Evolutionary conservation across 768 basidiomycete species (phyloP), one percentile per base, ranked within the genome.

Genomic region (Podaxis pistillaris): DNA sequence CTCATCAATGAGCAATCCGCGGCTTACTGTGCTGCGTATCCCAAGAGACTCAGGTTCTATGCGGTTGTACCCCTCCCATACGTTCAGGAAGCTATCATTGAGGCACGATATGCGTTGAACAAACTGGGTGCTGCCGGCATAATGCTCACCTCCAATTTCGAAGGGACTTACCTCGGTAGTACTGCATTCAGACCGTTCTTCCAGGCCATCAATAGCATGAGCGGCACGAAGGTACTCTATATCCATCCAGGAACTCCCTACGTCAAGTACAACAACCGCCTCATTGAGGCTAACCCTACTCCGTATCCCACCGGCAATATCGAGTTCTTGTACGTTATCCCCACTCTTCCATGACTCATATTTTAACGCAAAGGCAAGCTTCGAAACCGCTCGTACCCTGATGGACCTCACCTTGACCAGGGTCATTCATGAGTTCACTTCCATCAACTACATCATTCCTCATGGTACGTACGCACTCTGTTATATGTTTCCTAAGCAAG

Each of bases 1-100:
- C 62, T 77, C 15, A 69, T 77, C 56, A 77, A 77, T 58, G 76
- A 77, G 63, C 73, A 77, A 54, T 65, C 71, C 13, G 74, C 74
- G 41, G 76, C 76, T 22, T 75, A 73, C 51, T 68, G 66, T 47
- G 69, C 71, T 28, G 66, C 69, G 15, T 58, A 72, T 36, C 74
- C 75, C 9, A 62, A 62, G 0, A 66, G 70, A 59, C 71, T 76
- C 53, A 70, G 65, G 41, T 77, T 77, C 68, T 75, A 72, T 53
- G 76, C 75, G 7, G 68, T 72, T 44, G 72, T 77, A 22, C 76
- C 76, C 9, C 69, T 76, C 22, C 76, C 76, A 11, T 77, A 72
- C 63, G 71, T 70, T n/a, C 49, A 65, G 3, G 76, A 70, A 37
- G 72, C 76, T 3, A 72, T 77, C 46, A 56, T 61, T 12, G 76